Evolutionary conservation across 495 filamentous ascomycete genomes (phyloP).

Genomic region (Aspergillus homomorphus): DNA sequence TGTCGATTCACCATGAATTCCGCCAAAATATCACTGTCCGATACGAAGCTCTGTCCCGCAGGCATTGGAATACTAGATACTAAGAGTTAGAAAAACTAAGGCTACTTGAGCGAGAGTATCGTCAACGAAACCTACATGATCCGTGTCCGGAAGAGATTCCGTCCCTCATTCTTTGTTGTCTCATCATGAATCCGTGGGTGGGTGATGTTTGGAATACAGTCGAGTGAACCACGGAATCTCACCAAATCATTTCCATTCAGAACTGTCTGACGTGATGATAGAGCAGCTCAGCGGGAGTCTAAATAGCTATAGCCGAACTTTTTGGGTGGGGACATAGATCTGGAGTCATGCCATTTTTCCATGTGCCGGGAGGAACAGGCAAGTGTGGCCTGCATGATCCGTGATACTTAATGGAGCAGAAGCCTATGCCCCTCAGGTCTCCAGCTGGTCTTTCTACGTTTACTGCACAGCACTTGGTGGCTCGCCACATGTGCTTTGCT

Average conservation of each 20-base stretch:
- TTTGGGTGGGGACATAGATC: neutral
- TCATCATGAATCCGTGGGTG: neutral
- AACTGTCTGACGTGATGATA: neutral
- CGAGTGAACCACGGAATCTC: neutral
- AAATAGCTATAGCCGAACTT: neutral
- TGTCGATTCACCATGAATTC: neutral
- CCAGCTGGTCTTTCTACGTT: neutral
- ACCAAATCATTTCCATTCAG: neutral
- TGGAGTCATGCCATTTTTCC: neutral
- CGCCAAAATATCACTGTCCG: neutral
- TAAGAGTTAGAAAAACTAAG: neutral
- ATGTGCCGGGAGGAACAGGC: neutral
- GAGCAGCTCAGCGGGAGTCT: neutral
- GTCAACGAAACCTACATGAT: neutral
- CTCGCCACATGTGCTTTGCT: neutral
- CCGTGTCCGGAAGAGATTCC: conserved; percentile 23
- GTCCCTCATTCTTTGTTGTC: conserved; percentile 5
- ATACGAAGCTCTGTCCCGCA: neutral
- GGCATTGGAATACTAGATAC: neutral
- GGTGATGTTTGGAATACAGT: no score
- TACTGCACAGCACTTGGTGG: conserved; percentile 1
- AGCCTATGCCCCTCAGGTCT: neutral
- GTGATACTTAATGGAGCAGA: neutral
- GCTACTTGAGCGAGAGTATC: neutral
- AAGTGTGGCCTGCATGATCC: neutral